Percentiles rank a stretch among this genome's conserved stretches.
phyloP scores from a whole-genome alignment of 2,329 filamentous ascomycete genomes.

The Pseudogymnoascus sp. region DNA sequence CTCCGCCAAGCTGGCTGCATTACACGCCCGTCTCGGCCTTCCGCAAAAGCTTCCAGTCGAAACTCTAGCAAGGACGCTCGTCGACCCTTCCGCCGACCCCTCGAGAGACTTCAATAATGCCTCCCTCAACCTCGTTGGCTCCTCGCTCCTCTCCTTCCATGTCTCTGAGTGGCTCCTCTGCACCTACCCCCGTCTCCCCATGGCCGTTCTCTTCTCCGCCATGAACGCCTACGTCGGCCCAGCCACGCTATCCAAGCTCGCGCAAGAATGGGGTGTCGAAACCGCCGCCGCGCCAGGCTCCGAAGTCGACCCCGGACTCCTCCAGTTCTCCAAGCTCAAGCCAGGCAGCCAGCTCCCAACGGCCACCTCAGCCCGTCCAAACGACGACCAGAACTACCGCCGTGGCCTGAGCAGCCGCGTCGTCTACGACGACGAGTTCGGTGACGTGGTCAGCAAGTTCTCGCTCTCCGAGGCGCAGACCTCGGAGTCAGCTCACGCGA shows the following conservation, averaged over 20 bases:
- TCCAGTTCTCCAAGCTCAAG: conserved; percentile 62
- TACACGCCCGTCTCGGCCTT: conserved; percentile 82
- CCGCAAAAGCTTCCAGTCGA: conserved; percentile 74
- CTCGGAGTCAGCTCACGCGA: conserved; percentile 51
- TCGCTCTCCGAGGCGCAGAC: conserved; percentile 21
- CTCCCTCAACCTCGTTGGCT: conserved; percentile 72
- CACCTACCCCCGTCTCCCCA: conserved; percentile 84
- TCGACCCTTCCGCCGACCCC: conserved; percentile 77
- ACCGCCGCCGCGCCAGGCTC: conserved; percentile 75
- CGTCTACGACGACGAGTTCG: conserved; percentile 78
- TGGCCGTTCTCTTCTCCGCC: conserved; percentile 77
- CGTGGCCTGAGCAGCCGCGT: conserved; percentile 69
- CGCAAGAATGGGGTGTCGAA: conserved; percentile 87
- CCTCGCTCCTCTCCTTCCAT: conserved; percentile 80
- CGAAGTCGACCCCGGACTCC: conserved; percentile 83
- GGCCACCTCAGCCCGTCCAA: conserved; percentile 43
- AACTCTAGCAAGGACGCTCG: conserved; percentile 76
- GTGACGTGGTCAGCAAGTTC: conserved; percentile 45
- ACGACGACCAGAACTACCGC: conserved; percentile 47
- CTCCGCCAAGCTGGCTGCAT: conserved; percentile 84
- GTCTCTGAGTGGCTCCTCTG: conserved; percentile 80
- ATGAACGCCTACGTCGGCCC: conserved; percentile 77
- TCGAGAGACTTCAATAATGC: conserved; percentile 81
- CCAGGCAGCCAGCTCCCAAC: conserved; percentile 37
- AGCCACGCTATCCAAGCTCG: conserved; percentile 64